Evolutionary conservation across 2,329 filamentous ascomycete species (phyloP).

Genomic region (Juglanconis sp.): DNA sequence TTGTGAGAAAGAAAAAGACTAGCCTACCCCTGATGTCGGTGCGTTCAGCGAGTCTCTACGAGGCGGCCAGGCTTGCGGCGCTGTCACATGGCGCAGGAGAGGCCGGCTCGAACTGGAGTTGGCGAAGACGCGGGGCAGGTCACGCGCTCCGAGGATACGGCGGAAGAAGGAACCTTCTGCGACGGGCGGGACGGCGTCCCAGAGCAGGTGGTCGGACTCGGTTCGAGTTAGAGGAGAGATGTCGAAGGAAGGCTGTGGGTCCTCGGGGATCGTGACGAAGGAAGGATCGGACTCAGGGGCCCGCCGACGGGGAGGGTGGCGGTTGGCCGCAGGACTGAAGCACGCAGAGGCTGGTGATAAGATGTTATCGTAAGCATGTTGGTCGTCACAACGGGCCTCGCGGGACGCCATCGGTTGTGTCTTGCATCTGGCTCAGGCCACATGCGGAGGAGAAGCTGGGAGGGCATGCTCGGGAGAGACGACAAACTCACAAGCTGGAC

Average conservation of each 20-base stretch:
- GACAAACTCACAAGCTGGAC: slow-evolving; percentile 7
- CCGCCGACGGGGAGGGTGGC: slow-evolving; percentile 12
- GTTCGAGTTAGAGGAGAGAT: slow-evolving; percentile 17
- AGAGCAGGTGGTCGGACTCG: slow-evolving; percentile 27
- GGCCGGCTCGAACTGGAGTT: slow-evolving; percentile 1
- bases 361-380: slow-evolving; percentile 16
- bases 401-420: slow-evolving; percentile 9
- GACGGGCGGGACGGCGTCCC: slow-evolving; percentile 51
- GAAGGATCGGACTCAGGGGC: slow-evolving; percentile 13
- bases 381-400: neutral
- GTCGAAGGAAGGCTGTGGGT: slow-evolving; percentile 10
- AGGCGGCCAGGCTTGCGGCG: slow-evolving; percentile 39
- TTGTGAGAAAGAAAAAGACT: neutral
- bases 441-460: neutral
- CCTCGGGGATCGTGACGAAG: slow-evolving; percentile 13
- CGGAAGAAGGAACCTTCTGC: slow-evolving; percentile 55
- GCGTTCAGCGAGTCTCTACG: slow-evolving; percentile 48
- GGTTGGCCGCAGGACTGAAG: slow-evolving; percentile 11
- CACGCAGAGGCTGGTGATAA: slow-evolving; percentile 13
- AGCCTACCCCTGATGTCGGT: slow-evolving; percentile 25
- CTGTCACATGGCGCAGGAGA: slow-evolving; percentile 19
- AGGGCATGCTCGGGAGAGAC: neutral
- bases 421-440: slow-evolving; percentile 1
- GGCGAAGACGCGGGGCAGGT: slow-evolving; percentile 18
- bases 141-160: slow-evolving; percentile 38